These are phyloP conservation scores for Ceratobasidium sp. DNA, from an alignment of 1,284 basidiomycete genomes.

Conservation along the genomic window DNA sequence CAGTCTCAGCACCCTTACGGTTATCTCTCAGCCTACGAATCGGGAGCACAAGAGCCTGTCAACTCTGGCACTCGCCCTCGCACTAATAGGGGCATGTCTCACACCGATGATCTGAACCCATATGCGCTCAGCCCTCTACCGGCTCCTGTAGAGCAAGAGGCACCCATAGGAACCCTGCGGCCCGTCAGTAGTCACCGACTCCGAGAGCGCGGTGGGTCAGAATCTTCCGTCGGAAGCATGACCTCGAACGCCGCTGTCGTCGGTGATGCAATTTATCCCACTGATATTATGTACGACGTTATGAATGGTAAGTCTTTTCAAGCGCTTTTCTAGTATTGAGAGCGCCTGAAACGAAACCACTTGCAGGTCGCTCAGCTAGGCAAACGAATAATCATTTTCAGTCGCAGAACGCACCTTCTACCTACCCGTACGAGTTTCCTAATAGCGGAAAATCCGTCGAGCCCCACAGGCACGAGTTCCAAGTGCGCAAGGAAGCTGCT, in stretches of 20 bases:
- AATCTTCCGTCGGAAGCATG: conserved; percentile 27
- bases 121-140: conserved; percentile 9
- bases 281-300: background rate
- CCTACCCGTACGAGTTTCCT: background rate
- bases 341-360: background rate
- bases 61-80: background rate
- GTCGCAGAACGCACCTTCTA: background rate
- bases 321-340: background rate
- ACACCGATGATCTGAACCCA: background rate
- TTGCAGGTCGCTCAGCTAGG: background rate
- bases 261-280: conserved; percentile 11
- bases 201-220: conserved; percentile 12
- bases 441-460: background rate
- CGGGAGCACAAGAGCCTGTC: background rate
- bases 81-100: background rate
- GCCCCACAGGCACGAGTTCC: background rate
- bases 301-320: conserved; percentile 2
- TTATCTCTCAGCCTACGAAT: conserved; percentile 2
- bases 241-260: conserved; percentile 16
- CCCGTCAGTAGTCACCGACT: background rate
- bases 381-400: conserved; percentile 4
- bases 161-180: background rate
- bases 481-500: too few species aligned
- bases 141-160: background rate
- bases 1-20: background rate